phyloP scores from a whole-genome alignment of 192 early-diverging fungal genomes.

The Coemansia sp. region DNA sequence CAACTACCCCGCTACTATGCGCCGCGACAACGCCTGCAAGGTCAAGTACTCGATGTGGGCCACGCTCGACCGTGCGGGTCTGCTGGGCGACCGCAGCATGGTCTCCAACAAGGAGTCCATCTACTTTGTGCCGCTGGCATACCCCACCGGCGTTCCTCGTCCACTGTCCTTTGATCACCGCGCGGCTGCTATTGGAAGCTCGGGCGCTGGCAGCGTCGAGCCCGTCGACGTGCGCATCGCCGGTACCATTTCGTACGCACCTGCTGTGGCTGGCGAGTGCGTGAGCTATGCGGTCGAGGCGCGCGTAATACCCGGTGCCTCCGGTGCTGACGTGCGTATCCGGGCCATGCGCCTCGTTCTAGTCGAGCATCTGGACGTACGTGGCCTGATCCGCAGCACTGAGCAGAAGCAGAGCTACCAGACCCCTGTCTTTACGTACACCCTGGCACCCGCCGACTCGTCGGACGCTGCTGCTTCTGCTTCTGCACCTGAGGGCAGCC shows the following conservation, averaged over 20 bases:
- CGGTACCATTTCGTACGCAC: slow-evolving; percentile 13
- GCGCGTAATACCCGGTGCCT: background rate
- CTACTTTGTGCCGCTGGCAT: slow-evolving; percentile 20
- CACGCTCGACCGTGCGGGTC: slow-evolving; percentile 25
- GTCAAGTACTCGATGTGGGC: slow-evolving; percentile 37
- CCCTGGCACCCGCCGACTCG: slow-evolving; percentile 1
- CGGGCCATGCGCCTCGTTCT: slow-evolving; percentile 13
- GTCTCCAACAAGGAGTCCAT: slow-evolving; percentile 23
- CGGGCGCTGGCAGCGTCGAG: background rate
- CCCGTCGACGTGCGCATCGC: slow-evolving; percentile 15
- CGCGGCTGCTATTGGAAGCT: background rate
- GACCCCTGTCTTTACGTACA: slow-evolving; percentile 9
- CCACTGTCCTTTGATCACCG: slow-evolving; percentile 6
- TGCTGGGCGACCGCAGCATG: slow-evolving; percentile 15
- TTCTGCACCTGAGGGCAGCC: background rate
- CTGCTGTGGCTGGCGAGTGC: slow-evolving; percentile 34
- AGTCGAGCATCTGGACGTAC: slow-evolving; percentile 27
- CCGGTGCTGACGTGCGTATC: background rate
- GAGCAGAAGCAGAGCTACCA: slow-evolving; percentile 17
- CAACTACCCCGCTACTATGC: slow-evolving; percentile 34
- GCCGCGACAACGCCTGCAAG: slow-evolving; percentile 21
- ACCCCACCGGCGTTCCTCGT: slow-evolving; percentile 13
- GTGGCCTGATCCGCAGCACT: slow-evolving; percentile 26
- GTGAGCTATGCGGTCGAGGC: slow-evolving; percentile 21
- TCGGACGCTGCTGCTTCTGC: slow-evolving; percentile 1